Conservation (phyloP, 1,284 basidiomycete genomes). For the Ustilago sp. region DNA sequence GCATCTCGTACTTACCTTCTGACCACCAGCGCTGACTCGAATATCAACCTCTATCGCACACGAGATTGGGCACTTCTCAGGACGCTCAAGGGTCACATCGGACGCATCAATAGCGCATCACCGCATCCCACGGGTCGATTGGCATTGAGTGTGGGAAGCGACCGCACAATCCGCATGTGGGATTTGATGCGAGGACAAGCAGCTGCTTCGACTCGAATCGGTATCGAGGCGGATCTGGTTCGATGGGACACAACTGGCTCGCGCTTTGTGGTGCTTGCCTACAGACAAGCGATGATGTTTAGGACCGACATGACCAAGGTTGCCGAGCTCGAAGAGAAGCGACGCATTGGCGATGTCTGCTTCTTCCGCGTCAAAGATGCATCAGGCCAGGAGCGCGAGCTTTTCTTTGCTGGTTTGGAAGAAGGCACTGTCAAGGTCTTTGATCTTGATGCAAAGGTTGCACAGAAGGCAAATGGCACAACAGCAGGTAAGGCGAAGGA, state of each 20-base stretch:
- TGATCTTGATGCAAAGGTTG: slow-evolving; percentile 48
- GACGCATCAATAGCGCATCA: slow-evolving; percentile 86
- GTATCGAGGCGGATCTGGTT: slow-evolving; percentile 61
- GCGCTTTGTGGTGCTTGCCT: slow-evolving; percentile 59
- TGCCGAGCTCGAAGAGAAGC: slow-evolving; percentile 55
- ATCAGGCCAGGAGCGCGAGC: slow-evolving; percentile 46
- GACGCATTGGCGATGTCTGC: slow-evolving; percentile 56
- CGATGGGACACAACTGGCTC: slow-evolving; percentile 56
- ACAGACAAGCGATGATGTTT: slow-evolving; percentile 58
- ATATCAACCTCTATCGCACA: slow-evolving; percentile 88
- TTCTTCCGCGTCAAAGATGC: slow-evolving; percentile 47
- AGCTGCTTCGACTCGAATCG: slow-evolving; percentile 81
- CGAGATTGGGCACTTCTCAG: slow-evolving; percentile 93
- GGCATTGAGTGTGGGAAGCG: slow-evolving; percentile 89
- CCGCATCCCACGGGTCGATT: slow-evolving; percentile 93
- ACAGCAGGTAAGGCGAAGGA: slow-evolving; percentile 14
- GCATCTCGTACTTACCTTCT: slow-evolving; percentile 88
- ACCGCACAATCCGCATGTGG: slow-evolving; percentile 94
- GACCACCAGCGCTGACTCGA: slow-evolving; percentile 81
- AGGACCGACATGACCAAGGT: slow-evolving; percentile 62
- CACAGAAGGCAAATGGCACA: neutral
- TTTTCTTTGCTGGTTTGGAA: slow-evolving; percentile 56
- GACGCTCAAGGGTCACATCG: slow-evolving; percentile 90
- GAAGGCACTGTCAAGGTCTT: slow-evolving; percentile 54
- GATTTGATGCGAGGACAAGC: slow-evolving; percentile 95